These are phyloP conservation scores for Pyrus bretschneideri DNA, from an alignment of 306 rosid genomes.

Conservation along the genomic window DNA sequence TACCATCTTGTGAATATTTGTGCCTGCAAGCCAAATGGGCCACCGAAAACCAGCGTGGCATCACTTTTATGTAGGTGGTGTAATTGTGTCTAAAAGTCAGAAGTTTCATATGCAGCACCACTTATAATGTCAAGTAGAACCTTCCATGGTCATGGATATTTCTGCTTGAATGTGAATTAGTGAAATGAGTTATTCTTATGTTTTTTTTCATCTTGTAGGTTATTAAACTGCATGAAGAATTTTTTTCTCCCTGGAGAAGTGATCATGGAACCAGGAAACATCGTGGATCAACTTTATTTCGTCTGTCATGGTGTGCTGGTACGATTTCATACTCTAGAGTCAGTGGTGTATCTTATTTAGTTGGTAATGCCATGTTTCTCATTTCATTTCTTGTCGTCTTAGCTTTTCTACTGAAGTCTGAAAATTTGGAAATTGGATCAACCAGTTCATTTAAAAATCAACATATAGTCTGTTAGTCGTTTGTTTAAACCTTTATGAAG, in stretches of 20 bases:
- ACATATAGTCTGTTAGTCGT: too few relatives aligned
- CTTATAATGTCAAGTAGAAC: neutral
- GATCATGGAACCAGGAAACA: slow-evolving; percentile 67
- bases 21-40: neutral
- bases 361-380: too few relatives aligned
- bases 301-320: too few relatives aligned
- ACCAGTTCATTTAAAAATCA: too few relatives aligned
- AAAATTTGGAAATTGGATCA: too few relatives aligned
- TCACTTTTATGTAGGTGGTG: neutral
- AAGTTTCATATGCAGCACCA: neutral
- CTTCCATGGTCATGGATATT: neutral
- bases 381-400: too few relatives aligned
- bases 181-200: slow-evolving; percentile 10
- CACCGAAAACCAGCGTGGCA: neutral
- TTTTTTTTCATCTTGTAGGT: slow-evolving; percentile 44
- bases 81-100: neutral
- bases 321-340: too few relatives aligned
- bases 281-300: too few relatives aligned
- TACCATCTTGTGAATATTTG: neutral
- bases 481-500: neutral
- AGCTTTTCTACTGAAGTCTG: too few relatives aligned
- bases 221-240: slow-evolving; percentile 81
- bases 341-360: too few relatives aligned
- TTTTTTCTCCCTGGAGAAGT: slow-evolving; percentile 94
- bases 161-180: neutral